A percentile compares a stretch with the other conserved stretches of the same genome.
Evolutionary conservation across 805 yeast species (phyloP).

Genomic region (Yamadazyma takamatsuzukensis): DNA sequence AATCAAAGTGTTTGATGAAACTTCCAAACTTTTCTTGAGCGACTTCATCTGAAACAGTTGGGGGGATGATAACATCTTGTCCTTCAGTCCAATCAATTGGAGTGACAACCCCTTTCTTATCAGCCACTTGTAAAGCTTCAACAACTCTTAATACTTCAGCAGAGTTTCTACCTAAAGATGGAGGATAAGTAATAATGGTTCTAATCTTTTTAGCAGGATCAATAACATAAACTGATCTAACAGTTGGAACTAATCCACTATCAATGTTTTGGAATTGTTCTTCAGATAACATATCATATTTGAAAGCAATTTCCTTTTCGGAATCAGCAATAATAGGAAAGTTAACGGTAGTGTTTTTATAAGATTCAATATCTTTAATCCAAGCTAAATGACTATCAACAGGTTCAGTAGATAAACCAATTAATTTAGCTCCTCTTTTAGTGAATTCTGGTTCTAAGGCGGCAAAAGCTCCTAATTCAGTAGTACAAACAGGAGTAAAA

Average conservation of each 20-base stretch:
- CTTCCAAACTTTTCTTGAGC: slow-evolving; percentile 78
- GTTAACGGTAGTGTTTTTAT: slow-evolving; percentile 37
- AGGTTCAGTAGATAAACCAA: slow-evolving; percentile 66
- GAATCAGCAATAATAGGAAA: slow-evolving; percentile 73
- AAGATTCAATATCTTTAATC: slow-evolving; percentile 64
- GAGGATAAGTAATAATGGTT: slow-evolving; percentile 64
- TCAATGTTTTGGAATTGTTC: slow-evolving; percentile 63
- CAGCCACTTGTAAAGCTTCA: slow-evolving; percentile 67
- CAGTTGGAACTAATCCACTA: slow-evolving; percentile 59
- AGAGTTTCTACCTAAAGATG: slow-evolving; percentile 73
- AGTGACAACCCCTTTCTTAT: slow-evolving; percentile 58
- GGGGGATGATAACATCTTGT: slow-evolving; percentile 71
- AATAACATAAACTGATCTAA: slow-evolving; percentile 68
- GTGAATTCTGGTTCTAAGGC: slow-evolving; percentile 66
- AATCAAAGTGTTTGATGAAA: slow-evolving; percentile 82
- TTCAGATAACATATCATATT: slow-evolving; percentile 67
- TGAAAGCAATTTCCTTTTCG: slow-evolving; percentile 54
- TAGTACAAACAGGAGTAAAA: slow-evolving; percentile 77
- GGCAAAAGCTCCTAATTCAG: slow-evolving; percentile 75
- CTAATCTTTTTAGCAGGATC: slow-evolving; percentile 65
- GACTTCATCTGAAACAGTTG: slow-evolving; percentile 55
- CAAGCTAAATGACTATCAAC: slow-evolving; percentile 60
- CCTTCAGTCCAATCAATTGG: slow-evolving; percentile 75
- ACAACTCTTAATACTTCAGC: slow-evolving; percentile 69
- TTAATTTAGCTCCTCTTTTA: slow-evolving; percentile 60